phyloP scores from a whole-genome alignment of 169 alveolate species.

The Cystoisospora suis region DNA sequence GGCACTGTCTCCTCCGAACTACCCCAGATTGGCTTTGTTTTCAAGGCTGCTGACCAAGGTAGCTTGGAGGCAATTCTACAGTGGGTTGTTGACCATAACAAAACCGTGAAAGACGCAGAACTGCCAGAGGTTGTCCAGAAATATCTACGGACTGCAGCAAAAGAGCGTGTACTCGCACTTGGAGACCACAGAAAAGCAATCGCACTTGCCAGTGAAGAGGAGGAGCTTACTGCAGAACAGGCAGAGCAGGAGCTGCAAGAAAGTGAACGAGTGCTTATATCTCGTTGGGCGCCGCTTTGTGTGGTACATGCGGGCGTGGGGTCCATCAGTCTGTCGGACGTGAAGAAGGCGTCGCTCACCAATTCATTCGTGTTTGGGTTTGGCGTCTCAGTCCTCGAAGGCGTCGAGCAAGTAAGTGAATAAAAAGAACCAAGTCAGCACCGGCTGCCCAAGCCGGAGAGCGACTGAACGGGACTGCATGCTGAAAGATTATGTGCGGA shows the following conservation, averaged over 20 bases:
- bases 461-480: too few relatives aligned
- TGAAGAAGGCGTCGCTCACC: slow-evolving; percentile 29
- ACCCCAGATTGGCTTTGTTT: slow-evolving; percentile 32
- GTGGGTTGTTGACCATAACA: slow-evolving; percentile 11
- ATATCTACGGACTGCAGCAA: background rate
- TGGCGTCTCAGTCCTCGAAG: slow-evolving; percentile 27
- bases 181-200: background rate
- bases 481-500: too few relatives aligned
- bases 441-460: background rate
- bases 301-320: slow-evolving; percentile 47
- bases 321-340: slow-evolving; percentile 37
- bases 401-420: slow-evolving; percentile 29
- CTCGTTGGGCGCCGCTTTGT: slow-evolving; percentile 41
- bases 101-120: background rate
- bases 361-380: slow-evolving; percentile 26
- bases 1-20: background rate
- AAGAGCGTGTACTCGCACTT: background rate
- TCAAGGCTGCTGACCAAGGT: slow-evolving; percentile 56
- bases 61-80: slow-evolving; percentile 46
- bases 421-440: background rate
- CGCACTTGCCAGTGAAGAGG: background rate
- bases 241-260: background rate
- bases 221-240: background rate
- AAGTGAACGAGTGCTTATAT: background rate
- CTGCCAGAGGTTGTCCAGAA: background rate